Percentiles rank a stretch among this genome's conserved stretches.
Evolutionary conservation across 169 alveolate genomes (phyloP).

Genomic region (Plasmodium ovale): DNA sequence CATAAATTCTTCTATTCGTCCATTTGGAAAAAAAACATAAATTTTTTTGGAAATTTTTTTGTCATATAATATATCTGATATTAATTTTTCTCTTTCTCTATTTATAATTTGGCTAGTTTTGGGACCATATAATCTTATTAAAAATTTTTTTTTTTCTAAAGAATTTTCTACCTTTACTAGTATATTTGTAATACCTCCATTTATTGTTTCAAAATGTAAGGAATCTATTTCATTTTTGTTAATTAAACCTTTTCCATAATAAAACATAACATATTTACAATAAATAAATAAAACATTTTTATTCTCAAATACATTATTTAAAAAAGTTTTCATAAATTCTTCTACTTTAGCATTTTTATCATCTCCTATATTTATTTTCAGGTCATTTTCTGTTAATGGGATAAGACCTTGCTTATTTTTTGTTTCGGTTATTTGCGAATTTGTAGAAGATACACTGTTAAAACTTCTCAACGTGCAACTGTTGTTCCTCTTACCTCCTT

Average conservation of each 20-base stretch:
- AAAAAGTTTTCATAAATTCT: slow-evolving; percentile 19
- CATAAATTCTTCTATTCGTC: slow-evolving; percentile 86
- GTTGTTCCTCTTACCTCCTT: not conserved
- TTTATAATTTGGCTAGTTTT: slow-evolving; percentile 81
- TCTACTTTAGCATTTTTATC: not conserved
- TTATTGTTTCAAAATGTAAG: slow-evolving; percentile 39
- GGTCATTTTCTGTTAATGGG: slow-evolving; percentile 14
- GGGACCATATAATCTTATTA: slow-evolving; percentile 83
- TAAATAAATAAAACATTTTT: slow-evolving; percentile 29
- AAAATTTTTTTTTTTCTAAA: slow-evolving; percentile 45
- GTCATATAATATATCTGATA: slow-evolving; percentile 75
- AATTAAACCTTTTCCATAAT: slow-evolving; percentile 59
- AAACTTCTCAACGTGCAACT: not conserved
- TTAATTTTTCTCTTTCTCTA: slow-evolving; percentile 80
- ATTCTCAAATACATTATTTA: slow-evolving; percentile 50
- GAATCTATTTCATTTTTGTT: slow-evolving; percentile 11
- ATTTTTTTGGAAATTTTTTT: slow-evolving; percentile 80
- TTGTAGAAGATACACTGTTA: not conserved
- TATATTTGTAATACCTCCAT: slow-evolving; percentile 84
- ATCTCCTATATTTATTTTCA: slow-evolving; percentile 29
- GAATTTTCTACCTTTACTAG: slow-evolving; percentile 79
- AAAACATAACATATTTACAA: slow-evolving; percentile 60
- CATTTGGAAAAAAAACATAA: slow-evolving; percentile 79
- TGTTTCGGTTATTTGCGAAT: slow-evolving; percentile 47
- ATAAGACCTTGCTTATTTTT: slow-evolving; percentile 18